Conservation (phyloP, 2,329 filamentous ascomycete species). For the Verticillium nubilum region DNA sequence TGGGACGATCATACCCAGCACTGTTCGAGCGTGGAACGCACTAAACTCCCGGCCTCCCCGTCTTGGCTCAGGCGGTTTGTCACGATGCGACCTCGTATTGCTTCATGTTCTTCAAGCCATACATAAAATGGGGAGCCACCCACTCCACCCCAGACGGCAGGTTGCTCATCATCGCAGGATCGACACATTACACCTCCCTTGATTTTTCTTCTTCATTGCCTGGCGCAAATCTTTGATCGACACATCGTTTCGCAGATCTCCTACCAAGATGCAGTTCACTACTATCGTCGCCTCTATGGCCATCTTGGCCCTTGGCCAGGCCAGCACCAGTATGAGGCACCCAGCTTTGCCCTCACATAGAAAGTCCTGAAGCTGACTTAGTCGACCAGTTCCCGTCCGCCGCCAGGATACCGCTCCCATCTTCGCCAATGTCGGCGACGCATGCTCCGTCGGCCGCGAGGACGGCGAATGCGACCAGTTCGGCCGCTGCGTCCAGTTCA, state of each 20-base stretch:
- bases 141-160: too few species aligned
- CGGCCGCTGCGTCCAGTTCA: background rate
- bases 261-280: constrained; percentile 3
- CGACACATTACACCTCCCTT: background rate
- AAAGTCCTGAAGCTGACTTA: background rate
- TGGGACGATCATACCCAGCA: too few species aligned
- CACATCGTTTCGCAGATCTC: background rate
- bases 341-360: background rate
- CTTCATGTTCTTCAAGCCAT: too few species aligned
- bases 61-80: too few species aligned
- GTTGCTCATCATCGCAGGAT: background rate
- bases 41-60: too few species aligned
- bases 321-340: constrained; percentile 1
- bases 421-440: constrained; percentile 5
- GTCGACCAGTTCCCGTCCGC: background rate
- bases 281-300: constrained; percentile 1
- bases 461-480: constrained; percentile 1
- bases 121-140: background rate
- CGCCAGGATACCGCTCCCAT: background rate
- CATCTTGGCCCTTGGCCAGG: constrained; percentile 1
- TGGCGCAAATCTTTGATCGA: background rate
- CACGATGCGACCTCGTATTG: too few species aligned
- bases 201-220: background rate
- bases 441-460: constrained; percentile 4
- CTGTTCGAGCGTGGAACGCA: too few species aligned